Conservation (phyloP, 1,139 yeast genomes). For the Scheffersomyces titani region DNA sequence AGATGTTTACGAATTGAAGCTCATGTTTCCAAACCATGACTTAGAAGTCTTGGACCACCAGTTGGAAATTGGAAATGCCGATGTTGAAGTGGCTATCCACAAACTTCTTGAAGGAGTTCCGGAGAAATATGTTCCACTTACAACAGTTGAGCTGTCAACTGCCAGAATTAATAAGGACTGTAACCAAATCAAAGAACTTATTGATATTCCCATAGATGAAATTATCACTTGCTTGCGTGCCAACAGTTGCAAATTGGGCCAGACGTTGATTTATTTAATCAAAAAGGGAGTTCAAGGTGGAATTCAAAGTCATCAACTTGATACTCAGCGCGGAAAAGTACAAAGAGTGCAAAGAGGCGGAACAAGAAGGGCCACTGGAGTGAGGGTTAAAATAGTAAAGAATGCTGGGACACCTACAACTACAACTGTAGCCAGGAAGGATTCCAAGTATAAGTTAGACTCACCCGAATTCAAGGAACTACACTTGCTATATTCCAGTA, state of each 20-base stretch:
- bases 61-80: slow-evolving; percentile 17
- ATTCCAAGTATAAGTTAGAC: not conserved
- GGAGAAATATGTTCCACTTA: slow-evolving; percentile 5
- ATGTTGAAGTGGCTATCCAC: slow-evolving; percentile 16
- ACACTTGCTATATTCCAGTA: slow-evolving; percentile 20
- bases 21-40: slow-evolving; percentile 24
- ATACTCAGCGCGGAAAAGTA: slow-evolving; percentile 20
- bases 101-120: slow-evolving; percentile 10
- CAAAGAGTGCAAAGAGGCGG: slow-evolving; percentile 28
- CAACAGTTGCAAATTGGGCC: slow-evolving; percentile 21
- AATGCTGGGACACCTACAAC: slow-evolving; percentile 1
- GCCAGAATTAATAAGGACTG: slow-evolving; percentile 6
- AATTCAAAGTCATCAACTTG: not conserved
- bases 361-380: slow-evolving; percentile 1
- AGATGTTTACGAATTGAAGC: slow-evolving; percentile 16
- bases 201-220: slow-evolving; percentile 7
- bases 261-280: slow-evolving; percentile 28
- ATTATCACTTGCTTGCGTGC: slow-evolving; percentile 10
- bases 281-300: not conserved
- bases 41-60: slow-evolving; percentile 14
- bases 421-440: not conserved
- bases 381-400: not conserved
- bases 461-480: slow-evolving; percentile 22
- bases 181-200: slow-evolving; percentile 6
- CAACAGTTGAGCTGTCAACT: not conserved